Conservation (phyloP, 768 basidiomycete species). For the Boletus rex-veris region DNA sequence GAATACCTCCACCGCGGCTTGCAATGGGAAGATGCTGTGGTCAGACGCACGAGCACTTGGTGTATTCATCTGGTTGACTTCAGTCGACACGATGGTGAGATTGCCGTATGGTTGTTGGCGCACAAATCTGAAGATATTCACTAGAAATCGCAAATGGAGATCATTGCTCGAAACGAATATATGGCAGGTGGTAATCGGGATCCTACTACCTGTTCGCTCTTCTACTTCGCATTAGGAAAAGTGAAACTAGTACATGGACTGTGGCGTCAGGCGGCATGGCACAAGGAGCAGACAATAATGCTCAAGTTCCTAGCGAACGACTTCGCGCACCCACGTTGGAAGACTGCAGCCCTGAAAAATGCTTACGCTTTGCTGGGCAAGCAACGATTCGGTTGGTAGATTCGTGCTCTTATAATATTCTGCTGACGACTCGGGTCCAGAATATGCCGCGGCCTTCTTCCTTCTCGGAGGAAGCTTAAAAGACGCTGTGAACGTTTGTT, state of each 20-base stretch:
- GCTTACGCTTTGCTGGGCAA: slow-evolving; percentile 90
- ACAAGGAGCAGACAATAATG: slow-evolving; percentile 86
- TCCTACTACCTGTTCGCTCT: slow-evolving; percentile 83
- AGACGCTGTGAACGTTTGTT: slow-evolving; percentile 88
- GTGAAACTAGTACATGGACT: slow-evolving; percentile 88
- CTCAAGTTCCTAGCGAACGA: slow-evolving; percentile 91
- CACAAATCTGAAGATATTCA: not conserved
- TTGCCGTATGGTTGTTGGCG: not conserved
- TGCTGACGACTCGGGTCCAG: slow-evolving; percentile 40
- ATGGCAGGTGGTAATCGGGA: slow-evolving; percentile 85
- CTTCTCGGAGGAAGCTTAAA: slow-evolving; percentile 83
- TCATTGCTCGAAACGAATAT: slow-evolving; percentile 89
- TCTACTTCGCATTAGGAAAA: slow-evolving; percentile 94
- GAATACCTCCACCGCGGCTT: slow-evolving; percentile 63
- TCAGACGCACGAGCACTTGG: slow-evolving; percentile 83
- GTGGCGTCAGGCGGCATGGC: slow-evolving; percentile 94
- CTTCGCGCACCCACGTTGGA: slow-evolving; percentile 81
- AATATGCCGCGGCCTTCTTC: slow-evolving; percentile 99
- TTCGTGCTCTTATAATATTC: not conserved
- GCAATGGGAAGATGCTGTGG: slow-evolving; percentile 87
- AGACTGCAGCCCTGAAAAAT: slow-evolving; percentile 92
- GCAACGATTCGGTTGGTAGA: slow-evolving; percentile 77
- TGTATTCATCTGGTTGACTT: slow-evolving; percentile 83
- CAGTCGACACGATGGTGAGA: slow-evolving; percentile 73
- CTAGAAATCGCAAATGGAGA: slow-evolving; percentile 79